Conservation (phyloP, 768 basidiomycete species). For the Crepidotus variabilis region DNA sequence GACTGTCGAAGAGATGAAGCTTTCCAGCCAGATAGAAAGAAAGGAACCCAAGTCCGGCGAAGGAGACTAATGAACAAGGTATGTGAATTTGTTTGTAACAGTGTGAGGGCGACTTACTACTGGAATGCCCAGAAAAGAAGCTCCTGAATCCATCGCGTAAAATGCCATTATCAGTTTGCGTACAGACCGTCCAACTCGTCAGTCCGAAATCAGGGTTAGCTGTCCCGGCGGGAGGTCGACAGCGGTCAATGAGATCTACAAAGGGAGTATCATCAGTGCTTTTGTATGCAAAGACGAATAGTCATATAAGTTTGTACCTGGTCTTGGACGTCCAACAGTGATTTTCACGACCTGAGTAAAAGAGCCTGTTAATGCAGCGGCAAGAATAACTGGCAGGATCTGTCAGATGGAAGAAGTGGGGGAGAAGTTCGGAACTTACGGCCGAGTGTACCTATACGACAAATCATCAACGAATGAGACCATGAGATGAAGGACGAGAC, state of each 20-base stretch:
- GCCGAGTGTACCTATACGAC: conserved; percentile 34
- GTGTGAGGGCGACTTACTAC: conserved; percentile 45
- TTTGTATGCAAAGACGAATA: too few relatives aligned
- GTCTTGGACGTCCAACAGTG: conserved; percentile 86
- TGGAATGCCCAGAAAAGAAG: conserved; percentile 91
- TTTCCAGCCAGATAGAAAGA: conserved; percentile 90
- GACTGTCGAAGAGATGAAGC: conserved; percentile 81
- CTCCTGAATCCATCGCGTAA: conserved; percentile 86
- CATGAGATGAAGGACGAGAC: too few relatives aligned
- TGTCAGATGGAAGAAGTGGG: conserved; percentile 5
- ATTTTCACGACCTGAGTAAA: conserved; percentile 85
- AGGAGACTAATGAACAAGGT: conserved; percentile 59
- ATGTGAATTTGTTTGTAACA: neutral
- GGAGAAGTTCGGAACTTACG: conserved; percentile 22
- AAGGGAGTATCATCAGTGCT: too few relatives aligned
- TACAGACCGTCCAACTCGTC: conserved; percentile 75
- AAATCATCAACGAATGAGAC: too few relatives aligned
- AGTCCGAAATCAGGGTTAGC: conserved; percentile 70
- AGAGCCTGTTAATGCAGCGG: conserved; percentile 71
- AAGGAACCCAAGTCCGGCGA: conserved; percentile 89
- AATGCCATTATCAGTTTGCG: conserved; percentile 55
- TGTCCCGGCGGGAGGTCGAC: conserved; percentile 63
- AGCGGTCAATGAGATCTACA: conserved; percentile 64
- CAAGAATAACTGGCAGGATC: conserved; percentile 53
- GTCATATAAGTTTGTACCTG: too few relatives aligned